Evolutionary conservation across 306 rosid species (phyloP), one percentile per base, ranked within the genome.

Genomic region (Prinsepia uniflora): DNA sequence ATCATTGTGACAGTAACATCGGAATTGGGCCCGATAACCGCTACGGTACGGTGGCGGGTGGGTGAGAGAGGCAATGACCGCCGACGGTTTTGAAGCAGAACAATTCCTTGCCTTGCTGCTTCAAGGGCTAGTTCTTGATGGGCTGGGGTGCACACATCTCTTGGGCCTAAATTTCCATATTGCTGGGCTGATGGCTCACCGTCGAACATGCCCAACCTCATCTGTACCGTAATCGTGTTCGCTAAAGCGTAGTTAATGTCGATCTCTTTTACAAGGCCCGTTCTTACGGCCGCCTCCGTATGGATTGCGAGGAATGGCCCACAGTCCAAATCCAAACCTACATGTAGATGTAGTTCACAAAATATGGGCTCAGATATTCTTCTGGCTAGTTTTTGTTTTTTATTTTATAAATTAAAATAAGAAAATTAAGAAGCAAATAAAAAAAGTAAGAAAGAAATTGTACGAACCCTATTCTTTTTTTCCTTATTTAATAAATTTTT

Each of bases 191-290:
- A 83, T 0, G 87, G 87, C 17, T 88, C 96, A 0, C 95, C 98
- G 3, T 94, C 97, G 3, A 87, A 94, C 97, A 94, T 87, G 19
- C 99, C 99, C 49, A 94, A 77, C 66, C 99, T 83, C 96, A 94
- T 91, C 58, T 94, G 99, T 59, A 94, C 99, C 0, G 86, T 74
- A 1, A 94, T 15, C 4, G 88, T 85, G 70, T 89, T 91, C 0
- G 88, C 79, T 4, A 94, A 83, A 3, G 97, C 97, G 43, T 77
- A 79, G 82, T 89, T 79, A 17, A 94, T 79, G 15, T 94, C 86
- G 0, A 59, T 73, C 73, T 89, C 92, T 0, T 74, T 58, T 4
- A 91, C 42, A 4, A 89, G 81, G 22, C 94, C 94, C 18, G 34
- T 39, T 15, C 54, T 80, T 4, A 94, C 70, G 0, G 97, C 97